Evolutionary conservation across 805 yeast species (phyloP).

Genomic region (Naumovozyma baii): DNA sequence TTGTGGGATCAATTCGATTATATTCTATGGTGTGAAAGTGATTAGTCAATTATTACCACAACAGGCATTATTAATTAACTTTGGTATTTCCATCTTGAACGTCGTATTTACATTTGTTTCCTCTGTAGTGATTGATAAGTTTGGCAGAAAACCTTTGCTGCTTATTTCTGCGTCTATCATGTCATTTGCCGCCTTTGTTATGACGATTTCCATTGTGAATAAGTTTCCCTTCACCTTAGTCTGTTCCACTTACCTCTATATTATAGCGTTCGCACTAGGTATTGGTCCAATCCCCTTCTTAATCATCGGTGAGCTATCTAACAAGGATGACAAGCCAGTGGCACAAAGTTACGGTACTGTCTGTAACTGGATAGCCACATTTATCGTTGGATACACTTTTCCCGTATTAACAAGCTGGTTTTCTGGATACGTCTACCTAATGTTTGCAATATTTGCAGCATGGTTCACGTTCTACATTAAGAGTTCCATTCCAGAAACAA

Average conservation of each 20-base stretch:
- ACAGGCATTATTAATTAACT: slow-evolving; percentile 61
- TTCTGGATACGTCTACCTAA: slow-evolving; percentile 71
- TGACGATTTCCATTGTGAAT: slow-evolving; percentile 56
- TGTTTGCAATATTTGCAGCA: slow-evolving; percentile 55
- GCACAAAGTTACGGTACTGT: slow-evolving; percentile 93
- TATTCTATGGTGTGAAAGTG: slow-evolving; percentile 87
- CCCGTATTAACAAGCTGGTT: slow-evolving; percentile 56
- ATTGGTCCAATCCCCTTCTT: slow-evolving; percentile 94
- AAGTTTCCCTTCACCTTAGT: slow-evolving; percentile 44
- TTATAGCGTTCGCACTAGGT: slow-evolving; percentile 82
- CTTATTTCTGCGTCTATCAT: slow-evolving; percentile 56
- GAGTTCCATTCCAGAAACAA: slow-evolving; percentile 17
- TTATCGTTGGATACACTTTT: slow-evolving; percentile 68
- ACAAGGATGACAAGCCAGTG: slow-evolving; percentile 62
- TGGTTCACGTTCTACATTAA: slow-evolving; percentile 36
- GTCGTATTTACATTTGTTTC: slow-evolving; percentile 63
- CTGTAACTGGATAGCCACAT: slow-evolving; percentile 86
- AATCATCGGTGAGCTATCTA: slow-evolving; percentile 81
- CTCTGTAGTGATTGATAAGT: slow-evolving; percentile 63
- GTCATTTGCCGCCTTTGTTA: slow-evolving; percentile 52
- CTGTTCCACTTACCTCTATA: slow-evolving; percentile 58
- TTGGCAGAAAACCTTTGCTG: slow-evolving; percentile 69
- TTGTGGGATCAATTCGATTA: slow-evolving; percentile 85
- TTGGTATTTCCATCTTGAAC: slow-evolving; percentile 66
- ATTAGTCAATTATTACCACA: slow-evolving; percentile 63